Percentiles rank a stretch among this genome's conserved stretches.
phyloP scores from a whole-genome alignment of 108 stramenopile genomes.

The Nitzschia putrida region DNA sequence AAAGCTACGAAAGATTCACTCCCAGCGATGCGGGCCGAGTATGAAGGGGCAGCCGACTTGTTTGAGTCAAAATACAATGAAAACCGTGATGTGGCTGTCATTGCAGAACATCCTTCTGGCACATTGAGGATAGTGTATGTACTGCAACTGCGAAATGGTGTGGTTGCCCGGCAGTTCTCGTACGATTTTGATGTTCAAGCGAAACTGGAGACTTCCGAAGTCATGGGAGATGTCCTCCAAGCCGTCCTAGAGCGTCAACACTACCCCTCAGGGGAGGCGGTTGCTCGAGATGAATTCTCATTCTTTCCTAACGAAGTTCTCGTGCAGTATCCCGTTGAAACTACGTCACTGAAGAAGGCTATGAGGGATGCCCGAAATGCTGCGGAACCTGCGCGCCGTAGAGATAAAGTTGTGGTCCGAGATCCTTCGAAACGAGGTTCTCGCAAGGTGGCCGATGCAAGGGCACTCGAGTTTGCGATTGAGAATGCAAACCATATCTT shows the following conservation, averaged over 20 bases:
- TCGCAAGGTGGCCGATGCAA: constrained; percentile 37
- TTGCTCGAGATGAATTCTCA: constrained; percentile 15
- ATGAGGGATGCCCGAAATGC: constrained; percentile 29
- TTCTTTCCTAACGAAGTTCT: constrained; percentile 63
- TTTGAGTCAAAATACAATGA: constrained; percentile 48
- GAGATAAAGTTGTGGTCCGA: constrained; percentile 26
- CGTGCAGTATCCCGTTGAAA: constrained; percentile 39
- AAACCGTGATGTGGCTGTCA: constrained; percentile 53
- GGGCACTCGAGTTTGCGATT: constrained; percentile 53
- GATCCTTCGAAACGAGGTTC: constrained; percentile 33
- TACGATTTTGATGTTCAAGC: constrained; percentile 36
- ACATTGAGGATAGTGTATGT: constrained; percentile 37
- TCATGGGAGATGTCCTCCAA: constrained; percentile 41
- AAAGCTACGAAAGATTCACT: constrained; percentile 5
- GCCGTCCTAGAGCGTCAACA: constrained; percentile 48
- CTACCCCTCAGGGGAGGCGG: constrained; percentile 50
- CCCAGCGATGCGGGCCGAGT: constrained; percentile 35
- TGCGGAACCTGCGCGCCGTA: constrained; percentile 14
- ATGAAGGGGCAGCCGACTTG: constrained; percentile 48
- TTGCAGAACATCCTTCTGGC: constrained; percentile 13
- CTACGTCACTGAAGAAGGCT: constrained; percentile 27
- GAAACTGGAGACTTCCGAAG: constrained; percentile 20
- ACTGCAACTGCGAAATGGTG: constrained; percentile 56
- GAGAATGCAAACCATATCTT: constrained; percentile 51
- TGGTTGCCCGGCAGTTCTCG: constrained; percentile 49